Percentiles rank a stretch among this genome's conserved stretches.
Evolutionary conservation across 805 yeast genomes (phyloP).

Genomic region (Naumovozyma castellii): DNA sequence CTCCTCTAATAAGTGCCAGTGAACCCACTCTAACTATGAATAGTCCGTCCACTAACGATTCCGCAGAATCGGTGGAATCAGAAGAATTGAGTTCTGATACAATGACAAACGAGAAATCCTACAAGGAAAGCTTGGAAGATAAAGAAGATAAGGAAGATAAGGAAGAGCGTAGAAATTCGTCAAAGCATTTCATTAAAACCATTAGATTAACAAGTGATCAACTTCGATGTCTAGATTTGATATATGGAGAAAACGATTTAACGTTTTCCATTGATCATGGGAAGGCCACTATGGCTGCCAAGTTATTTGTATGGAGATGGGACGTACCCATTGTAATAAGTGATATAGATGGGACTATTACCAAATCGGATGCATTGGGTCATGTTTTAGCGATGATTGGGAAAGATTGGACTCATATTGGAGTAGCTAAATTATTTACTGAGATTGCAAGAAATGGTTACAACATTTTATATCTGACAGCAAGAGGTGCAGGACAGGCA

Average conservation of each 20-base stretch:
- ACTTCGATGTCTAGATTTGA: slow-evolving; percentile 59
- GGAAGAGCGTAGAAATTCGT: slow-evolving; percentile 2
- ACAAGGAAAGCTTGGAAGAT: not conserved
- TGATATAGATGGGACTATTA: slow-evolving; percentile 96
- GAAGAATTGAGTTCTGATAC: not conserved
- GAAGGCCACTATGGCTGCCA: slow-evolving; percentile 62
- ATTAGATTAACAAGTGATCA: slow-evolving; percentile 87
- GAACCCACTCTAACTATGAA: slow-evolving; percentile 8
- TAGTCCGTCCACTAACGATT: not conserved
- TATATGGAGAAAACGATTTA: slow-evolving; percentile 70
- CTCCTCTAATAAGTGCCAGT: slow-evolving; percentile 5
- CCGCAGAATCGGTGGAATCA: not conserved
- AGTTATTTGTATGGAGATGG: slow-evolving; percentile 74
- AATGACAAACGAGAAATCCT: not conserved
- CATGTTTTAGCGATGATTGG: slow-evolving; percentile 91
- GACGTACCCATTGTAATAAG: slow-evolving; percentile 87
- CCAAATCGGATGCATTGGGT: slow-evolving; percentile 95
- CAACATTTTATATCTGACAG: slow-evolving; percentile 86
- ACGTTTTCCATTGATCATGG: slow-evolving; percentile 77
- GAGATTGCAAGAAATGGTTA: slow-evolving; percentile 85
- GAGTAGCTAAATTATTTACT: slow-evolving; percentile 85
- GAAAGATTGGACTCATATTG: slow-evolving; percentile 95
- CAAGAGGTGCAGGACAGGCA: slow-evolving; percentile 91
- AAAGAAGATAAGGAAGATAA: not conserved
- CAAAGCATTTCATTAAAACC: slow-evolving; percentile 61